Evolutionary conservation across 108 stramenopile species (phyloP), one percentile per base, ranked within the genome.

Genomic region (Phaeodactylum tricornutum): DNA sequence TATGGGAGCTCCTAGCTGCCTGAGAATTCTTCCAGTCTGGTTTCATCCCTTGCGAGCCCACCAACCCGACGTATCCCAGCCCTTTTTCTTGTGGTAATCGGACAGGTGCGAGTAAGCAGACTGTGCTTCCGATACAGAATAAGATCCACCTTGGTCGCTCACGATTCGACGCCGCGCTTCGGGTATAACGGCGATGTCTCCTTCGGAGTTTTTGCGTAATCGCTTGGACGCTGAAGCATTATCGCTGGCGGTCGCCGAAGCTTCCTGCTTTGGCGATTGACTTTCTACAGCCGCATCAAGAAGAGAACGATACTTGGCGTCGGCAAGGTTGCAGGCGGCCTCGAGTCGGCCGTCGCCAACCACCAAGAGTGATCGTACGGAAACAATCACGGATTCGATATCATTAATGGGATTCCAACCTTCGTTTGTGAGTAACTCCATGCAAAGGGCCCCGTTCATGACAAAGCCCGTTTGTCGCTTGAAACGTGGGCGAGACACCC

Each of bases 321-420:
- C 63, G 6, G 61, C 17, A 50, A 89, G 55, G 5, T 83, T 69
- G 21, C 54, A 50, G 0, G 83, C 87, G 8, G 83, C 81, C 47
- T 80, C 56, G 15, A 89, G 48, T 8, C 87, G 68, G 8, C 87
- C 92, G 50, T 94, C 84, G 0, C 92, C 92, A 28, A 94, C 87
- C 34, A 91, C 92, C 61, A 94, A 66, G 22, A 91, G 78, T 23
- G 81, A 84, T 32, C 92, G 84, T 38, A 94, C 73, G 20, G 77
- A 79, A 8, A 94, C 92, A 62, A 94, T 90, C 47, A 94, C 92
- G 66, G 65, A 73, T 44, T 94, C 92, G 61, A 94, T 94, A 50
- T 94, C 92, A 50, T 94, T 94, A 40, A 90, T 73, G 4, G 92
- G 88, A 41, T 90, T 94, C 92, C 92, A 94, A 28, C 92, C 92